Conservation (phyloP, 768 basidiomycete species). For the Boletus speciosus region DNA sequence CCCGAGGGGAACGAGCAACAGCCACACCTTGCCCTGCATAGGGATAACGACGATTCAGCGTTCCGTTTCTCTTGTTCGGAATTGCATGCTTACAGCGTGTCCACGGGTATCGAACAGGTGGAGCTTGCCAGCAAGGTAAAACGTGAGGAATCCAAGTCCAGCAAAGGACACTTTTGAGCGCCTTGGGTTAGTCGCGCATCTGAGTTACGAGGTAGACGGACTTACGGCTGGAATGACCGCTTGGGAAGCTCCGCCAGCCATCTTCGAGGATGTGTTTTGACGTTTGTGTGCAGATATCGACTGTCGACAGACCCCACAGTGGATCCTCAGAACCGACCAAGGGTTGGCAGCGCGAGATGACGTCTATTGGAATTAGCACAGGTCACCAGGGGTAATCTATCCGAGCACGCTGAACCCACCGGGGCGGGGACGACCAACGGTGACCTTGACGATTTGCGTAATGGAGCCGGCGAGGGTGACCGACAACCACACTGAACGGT, state of each 20-base stretch:
- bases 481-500: slow-evolving; percentile 57
- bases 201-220: neutral
- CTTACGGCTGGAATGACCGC: slow-evolving; percentile 85
- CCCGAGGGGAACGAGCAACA: slow-evolving; percentile 68
- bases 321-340: slow-evolving; percentile 59
- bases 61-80: neutral
- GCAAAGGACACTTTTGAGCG: slow-evolving; percentile 73
- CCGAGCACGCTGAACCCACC: slow-evolving; percentile 38
- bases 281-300: slow-evolving; percentile 74
- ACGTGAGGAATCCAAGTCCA: slow-evolving; percentile 83
- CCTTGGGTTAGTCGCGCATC: neutral
- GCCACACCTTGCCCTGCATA: slow-evolving; percentile 71
- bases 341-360: slow-evolving; percentile 56
- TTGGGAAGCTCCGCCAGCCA: slow-evolving; percentile 90
- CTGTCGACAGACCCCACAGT: slow-evolving; percentile 64
- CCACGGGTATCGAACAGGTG: slow-evolving; percentile 84
- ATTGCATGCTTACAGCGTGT: slow-evolving; percentile 48
- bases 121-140: slow-evolving; percentile 88
- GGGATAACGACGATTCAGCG: neutral
- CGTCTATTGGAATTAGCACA: slow-evolving; percentile 11
- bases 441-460: slow-evolving; percentile 79
- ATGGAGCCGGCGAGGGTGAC: slow-evolving; percentile 70
- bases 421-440: slow-evolving; percentile 87
- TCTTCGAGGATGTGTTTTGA: slow-evolving; percentile 56
- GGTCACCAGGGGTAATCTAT: neutral